phyloP scores from a whole-genome alignment of 192 early-diverging fungal genomes.

The Entophlyctis luteolus region DNA sequence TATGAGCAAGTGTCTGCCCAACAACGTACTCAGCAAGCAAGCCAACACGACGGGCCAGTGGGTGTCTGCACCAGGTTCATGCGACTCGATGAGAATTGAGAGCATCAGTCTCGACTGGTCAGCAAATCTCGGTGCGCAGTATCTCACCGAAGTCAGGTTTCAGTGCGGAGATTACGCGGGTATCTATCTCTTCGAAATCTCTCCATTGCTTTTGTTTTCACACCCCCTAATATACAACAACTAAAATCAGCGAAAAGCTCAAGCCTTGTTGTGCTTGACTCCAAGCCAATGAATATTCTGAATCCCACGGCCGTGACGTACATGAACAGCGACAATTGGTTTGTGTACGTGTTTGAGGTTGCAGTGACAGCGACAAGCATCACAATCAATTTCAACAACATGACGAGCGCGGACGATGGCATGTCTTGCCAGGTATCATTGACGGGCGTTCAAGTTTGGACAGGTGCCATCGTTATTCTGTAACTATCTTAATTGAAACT shows the following conservation, averaged over 20 bases:
- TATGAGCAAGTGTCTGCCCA: no score
- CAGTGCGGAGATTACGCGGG: not conserved
- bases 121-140: conserved; percentile 13
- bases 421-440: conserved; percentile 1
- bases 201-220: not conserved
- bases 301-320: conserved; percentile 22
- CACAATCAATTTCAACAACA: not conserved
- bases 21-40: no score
- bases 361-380: conserved; percentile 12
- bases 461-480: not conserved
- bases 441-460: conserved; percentile 12
- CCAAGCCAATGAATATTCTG: conserved; percentile 18
- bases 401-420: not conserved
- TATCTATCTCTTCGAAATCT: not conserved
- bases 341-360: conserved; percentile 21
- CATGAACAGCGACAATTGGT: conserved; percentile 2
- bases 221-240: no score
- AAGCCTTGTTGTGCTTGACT: conserved; percentile 16
- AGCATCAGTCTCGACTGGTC: conserved; percentile 3
- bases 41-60: conserved; percentile 6
- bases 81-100: not conserved
- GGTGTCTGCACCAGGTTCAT: not conserved
- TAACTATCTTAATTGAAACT: not conserved
- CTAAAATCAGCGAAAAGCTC: not conserved
- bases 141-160: conserved; percentile 10